Base-by-base conservation (phyloP, 352 stramenopile species). In the Sclerospora graminicola region DNA sequence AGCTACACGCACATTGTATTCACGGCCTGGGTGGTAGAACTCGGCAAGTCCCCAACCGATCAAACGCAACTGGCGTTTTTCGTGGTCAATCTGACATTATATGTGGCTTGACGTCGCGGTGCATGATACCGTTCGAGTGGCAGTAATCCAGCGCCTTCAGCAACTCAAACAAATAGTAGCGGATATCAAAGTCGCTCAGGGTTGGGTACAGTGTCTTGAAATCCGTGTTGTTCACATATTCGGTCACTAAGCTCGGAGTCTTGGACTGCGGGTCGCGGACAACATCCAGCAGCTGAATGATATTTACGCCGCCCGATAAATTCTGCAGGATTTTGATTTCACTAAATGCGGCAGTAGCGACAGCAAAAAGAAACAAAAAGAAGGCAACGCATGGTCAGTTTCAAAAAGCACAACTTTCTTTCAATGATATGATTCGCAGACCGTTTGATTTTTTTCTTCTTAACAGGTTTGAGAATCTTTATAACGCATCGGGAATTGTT, bases 401-500 rank as follows among this genome's bases (percentile, higher is more conserved):
- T 59, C 19, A 44, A 14, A 33, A 19, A 26, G 13, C 6, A 4
- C 31, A 40, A 9, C 9, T 18, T 16, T 9, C 13, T 13, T 18
- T 8, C 10, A 33, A 16, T 19, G 2, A 8, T 1, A 35, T 32
- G 8, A 37, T 2, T 20, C 9, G 15, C 69, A 29, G 29, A 88
- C 56, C 93, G 79, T 64, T 98, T 98, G 66, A 99, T 99, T 78
- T 99, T 99, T 76, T 99, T 99, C 82, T 99, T 99, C 84, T 99
- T 99, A n/a, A 99, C 96, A 10, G 96, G 96, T 72, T 99, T 99
- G 37, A 99, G 82, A 59, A 99, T 99, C 81, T 99, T 99, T 52
- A 99, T 97, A n/a, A 99, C 95, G 64, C 95, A 99, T 53, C 97
- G 96, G 26, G 80, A 88, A 54, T 97, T 97, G 63, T 94, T 99